Conservation (phyloP, 2,329 filamentous ascomycete genomes). For the Xenosphaeropsis pyriputrescens region DNA sequence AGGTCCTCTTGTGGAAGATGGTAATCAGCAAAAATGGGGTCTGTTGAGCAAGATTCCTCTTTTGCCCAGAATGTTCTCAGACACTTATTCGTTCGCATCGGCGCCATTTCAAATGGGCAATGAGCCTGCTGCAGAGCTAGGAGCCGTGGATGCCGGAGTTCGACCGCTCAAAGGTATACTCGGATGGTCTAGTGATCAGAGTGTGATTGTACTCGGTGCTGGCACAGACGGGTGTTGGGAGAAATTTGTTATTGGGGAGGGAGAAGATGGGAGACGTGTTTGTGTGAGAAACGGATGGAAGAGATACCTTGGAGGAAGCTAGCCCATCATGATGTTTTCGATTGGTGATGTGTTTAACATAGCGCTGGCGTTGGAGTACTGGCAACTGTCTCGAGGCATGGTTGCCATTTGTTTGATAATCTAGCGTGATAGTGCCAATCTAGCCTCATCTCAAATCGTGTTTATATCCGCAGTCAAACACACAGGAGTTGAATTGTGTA, state of each 20-base stretch:
- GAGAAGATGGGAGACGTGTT: conserved; percentile 50
- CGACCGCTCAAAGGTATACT: conserved; percentile 68
- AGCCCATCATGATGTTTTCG: conserved; percentile 1
- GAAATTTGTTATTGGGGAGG: conserved; percentile 61
- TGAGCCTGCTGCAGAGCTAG: conserved; percentile 52
- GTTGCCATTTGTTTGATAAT: too few species aligned
- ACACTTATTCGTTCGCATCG: conserved; percentile 74
- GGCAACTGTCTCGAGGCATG: too few species aligned
- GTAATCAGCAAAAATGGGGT: conserved; percentile 62
- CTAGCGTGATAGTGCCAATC: too few species aligned
- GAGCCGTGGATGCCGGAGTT: conserved; percentile 24
- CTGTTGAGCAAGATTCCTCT: conserved; percentile 71
- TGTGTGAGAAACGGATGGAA: conserved; percentile 71
- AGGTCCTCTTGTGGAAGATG: conserved; percentile 26
- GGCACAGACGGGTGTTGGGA: conserved; percentile 78
- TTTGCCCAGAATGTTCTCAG: conserved; percentile 76
- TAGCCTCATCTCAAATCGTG: too few species aligned
- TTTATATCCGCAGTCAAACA: too few species aligned
- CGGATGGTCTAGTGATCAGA: conserved; percentile 68
- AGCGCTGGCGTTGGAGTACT: too few species aligned
- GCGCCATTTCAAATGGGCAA: conserved; percentile 73
- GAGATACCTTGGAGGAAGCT: conserved; percentile 43
- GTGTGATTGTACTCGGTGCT: conserved; percentile 62
- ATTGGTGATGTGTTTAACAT: too few species aligned
- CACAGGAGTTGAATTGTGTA: too few species aligned